phyloP scores from a whole-genome alignment of 2,329 filamentous ascomycete species.

The Rhytidhysteron rufulum region DNA sequence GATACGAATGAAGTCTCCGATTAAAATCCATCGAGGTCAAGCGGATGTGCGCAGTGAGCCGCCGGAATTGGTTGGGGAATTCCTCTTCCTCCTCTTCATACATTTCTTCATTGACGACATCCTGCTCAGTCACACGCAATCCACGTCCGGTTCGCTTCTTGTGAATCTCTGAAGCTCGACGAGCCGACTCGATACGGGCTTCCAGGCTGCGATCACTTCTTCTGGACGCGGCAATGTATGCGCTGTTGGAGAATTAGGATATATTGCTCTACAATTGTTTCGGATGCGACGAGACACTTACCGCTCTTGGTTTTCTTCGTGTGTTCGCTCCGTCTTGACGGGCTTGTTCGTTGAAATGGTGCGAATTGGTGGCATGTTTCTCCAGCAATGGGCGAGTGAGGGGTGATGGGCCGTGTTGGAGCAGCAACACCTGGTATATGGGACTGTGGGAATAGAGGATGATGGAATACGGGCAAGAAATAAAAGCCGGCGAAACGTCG shows the following conservation, averaged over 20 bases:
- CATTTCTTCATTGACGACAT: constrained; percentile 89
- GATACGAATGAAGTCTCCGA: constrained; percentile 56
- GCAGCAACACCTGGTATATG: not conserved
- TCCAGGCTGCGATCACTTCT: constrained; percentile 83
- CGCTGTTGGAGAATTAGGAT: constrained; percentile 52
- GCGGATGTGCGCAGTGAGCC: constrained; percentile 60
- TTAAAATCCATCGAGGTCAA: constrained; percentile 60
- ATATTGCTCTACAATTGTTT: too few species aligned
- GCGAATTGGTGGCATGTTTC: constrained; percentile 37
- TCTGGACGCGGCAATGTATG: constrained; percentile 87
- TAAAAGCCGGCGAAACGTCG: not conserved
- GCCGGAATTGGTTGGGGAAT: constrained; percentile 62
- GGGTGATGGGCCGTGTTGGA: not conserved
- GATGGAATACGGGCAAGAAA: not conserved
- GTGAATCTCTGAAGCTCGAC: constrained; percentile 85
- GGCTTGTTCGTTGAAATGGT: constrained; percentile 32
- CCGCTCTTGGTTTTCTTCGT: constrained; percentile 77
- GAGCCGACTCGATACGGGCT: constrained; percentile 81
- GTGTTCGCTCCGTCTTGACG: constrained; percentile 67
- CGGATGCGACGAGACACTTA: constrained; percentile 24
- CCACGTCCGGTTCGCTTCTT: constrained; percentile 80
- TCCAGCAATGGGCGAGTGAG: too few species aligned
- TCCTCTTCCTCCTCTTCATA: constrained; percentile 94
- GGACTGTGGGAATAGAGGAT: not conserved
- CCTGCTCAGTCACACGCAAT: constrained; percentile 77